Evolutionary conservation across 371 early-diverging fungal genomes (phyloP), one percentile per base, ranked within the genome.

Genomic region (Mucor ambiguus): DNA sequence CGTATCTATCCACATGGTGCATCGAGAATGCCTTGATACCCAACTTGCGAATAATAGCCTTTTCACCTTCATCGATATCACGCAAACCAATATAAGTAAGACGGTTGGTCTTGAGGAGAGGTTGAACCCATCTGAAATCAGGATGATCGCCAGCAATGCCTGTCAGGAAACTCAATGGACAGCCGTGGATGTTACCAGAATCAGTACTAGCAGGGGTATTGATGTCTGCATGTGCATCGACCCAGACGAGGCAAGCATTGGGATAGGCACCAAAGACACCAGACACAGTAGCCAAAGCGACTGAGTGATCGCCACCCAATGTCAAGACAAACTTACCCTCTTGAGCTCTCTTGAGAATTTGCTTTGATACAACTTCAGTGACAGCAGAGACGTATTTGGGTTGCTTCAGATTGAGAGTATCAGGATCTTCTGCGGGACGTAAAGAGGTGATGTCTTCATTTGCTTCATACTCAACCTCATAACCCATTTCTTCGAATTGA

Each of bases 181-280:
- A 96, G 9, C 98, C 98, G 71, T 98, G 98, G 48, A 98, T 86
- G 79, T 98, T 97, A 30, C 98, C 98, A 18, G 94, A 90, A 33
- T 84, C 85, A 9, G 96, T 95, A 26, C 90, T 84, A 37, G 82
- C 89, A n/a, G 95, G 93, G 22, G 98, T 96, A 84, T 98, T 98
- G 84, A 98, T 96, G 78, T 97, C 95, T 56, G 96, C 94, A 72
- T 98, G 98, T 22, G 97, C 97, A 76, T 98, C 97, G 10, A 98
- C 90, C 98, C 98, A 98, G 63, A 98, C 86, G 64, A 98, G 89
- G 64, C 96, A 93, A 35, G 97, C 85, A 63, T 96, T 87, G 64
- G 87, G 85, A 79, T 97, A 86, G 24, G 91, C 93, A 11, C 86
- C 73, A 29, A 94, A 80, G 8, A 90, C 86, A 52, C 97, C 98